phyloP scores from a whole-genome alignment of 2,329 filamentous ascomycete species.

The Emergomyces africanus region DNA sequence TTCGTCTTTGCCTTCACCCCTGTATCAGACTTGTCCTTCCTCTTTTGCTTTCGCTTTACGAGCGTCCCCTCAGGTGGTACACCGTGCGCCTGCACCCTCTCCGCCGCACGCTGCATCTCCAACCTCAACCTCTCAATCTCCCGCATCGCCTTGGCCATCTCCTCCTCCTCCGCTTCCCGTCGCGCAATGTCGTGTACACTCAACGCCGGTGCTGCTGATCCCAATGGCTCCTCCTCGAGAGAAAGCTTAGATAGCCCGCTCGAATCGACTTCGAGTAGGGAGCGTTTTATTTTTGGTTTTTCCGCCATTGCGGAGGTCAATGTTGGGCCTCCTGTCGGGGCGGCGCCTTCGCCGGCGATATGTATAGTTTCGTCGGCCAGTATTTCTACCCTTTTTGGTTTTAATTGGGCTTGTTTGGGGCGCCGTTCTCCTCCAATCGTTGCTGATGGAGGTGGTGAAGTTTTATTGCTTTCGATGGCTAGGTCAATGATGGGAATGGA shows the following conservation, averaged over 20 bases:
- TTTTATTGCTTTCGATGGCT: slow-evolving; percentile 50
- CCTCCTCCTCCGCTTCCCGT: slow-evolving; percentile 63
- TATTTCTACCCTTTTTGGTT: slow-evolving; percentile 51
- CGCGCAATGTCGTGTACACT: slow-evolving; percentile 47
- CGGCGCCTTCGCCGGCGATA: slow-evolving; percentile 27
- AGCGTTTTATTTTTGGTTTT: slow-evolving; percentile 41
- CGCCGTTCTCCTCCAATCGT: slow-evolving; percentile 11
- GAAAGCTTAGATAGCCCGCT: slow-evolving; percentile 63
- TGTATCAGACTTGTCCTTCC: slow-evolving; percentile 17
- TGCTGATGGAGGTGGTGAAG: background rate
- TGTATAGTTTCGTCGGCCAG: slow-evolving; percentile 61
- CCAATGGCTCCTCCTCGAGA: slow-evolving; percentile 42
- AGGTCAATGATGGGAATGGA: slow-evolving; percentile 93
- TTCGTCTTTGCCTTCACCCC: slow-evolving; percentile 12
- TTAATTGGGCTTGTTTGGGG: slow-evolving; percentile 26
- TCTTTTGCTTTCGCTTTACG: slow-evolving; percentile 47
- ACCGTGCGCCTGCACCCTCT: slow-evolving; percentile 34
- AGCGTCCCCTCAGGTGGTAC: slow-evolving; percentile 34
- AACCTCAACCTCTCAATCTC: slow-evolving; percentile 77
- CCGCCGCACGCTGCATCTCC: slow-evolving; percentile 55
- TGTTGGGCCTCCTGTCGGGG: slow-evolving; percentile 43
- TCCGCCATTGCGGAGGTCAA: slow-evolving; percentile 21
- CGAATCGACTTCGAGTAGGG: slow-evolving; percentile 73
- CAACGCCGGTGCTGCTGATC: slow-evolving; percentile 9
- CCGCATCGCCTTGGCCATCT: slow-evolving; percentile 78